phyloP scores from a whole-genome alignment of 2,329 filamentous ascomycete species.

The Colletotrichum scovillei region DNA sequence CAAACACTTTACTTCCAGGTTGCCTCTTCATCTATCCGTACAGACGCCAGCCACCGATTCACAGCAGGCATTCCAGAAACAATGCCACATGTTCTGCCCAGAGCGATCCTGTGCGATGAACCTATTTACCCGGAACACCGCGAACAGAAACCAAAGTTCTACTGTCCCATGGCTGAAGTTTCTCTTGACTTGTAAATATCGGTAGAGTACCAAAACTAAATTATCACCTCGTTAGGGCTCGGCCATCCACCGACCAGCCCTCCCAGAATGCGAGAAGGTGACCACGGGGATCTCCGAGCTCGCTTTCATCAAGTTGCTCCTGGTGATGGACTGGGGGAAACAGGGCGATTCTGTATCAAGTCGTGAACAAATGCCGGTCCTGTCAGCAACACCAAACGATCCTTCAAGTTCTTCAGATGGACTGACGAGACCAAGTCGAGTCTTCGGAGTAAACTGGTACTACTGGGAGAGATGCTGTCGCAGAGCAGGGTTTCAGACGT shows the following conservation, averaged over 20 bases:
- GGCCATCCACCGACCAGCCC: not conserved
- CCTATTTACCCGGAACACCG: not conserved
- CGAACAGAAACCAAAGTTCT: not conserved
- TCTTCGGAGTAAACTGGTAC: not conserved
- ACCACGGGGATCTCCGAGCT: not conserved
- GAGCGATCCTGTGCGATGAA: not conserved
- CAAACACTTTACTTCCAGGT: not conserved
- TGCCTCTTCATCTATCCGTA: too few species aligned
- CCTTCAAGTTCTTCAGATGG: not conserved
- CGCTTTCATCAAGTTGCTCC: not conserved
- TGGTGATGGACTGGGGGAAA: not conserved
- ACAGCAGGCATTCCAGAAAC: not conserved
- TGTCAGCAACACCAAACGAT: not conserved
- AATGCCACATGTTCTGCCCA: not conserved
- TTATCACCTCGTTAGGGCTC: not conserved
- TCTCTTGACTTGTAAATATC: not conserved
- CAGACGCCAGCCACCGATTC: not conserved
- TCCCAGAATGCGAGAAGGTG: not conserved
- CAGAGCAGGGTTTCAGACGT: conserved; percentile 29
- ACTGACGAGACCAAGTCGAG: not conserved
- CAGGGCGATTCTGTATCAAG: not conserved
- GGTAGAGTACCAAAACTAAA: not conserved
- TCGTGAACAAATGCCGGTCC: not conserved
- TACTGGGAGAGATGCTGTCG: conserved; percentile 14
- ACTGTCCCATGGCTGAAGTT: not conserved